These are phyloP conservation scores for Chernovozyma aurita DNA, from an alignment of 1,139 yeast genomes.

Conservation along the genomic window DNA sequence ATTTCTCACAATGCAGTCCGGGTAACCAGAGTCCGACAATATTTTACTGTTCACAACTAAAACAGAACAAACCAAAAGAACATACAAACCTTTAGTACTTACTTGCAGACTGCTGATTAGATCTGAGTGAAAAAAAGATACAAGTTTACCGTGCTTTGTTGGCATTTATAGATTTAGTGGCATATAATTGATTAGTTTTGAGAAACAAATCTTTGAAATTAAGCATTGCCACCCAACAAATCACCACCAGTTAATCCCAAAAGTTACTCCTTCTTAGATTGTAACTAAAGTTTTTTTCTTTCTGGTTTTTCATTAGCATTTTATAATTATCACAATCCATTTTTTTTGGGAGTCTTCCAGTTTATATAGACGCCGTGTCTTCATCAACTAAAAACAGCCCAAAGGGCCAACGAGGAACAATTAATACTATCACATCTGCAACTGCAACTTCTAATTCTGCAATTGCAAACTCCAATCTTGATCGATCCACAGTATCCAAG, in stretches of 20 bases:
- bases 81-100: slow-evolving; percentile 1
- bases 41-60: slow-evolving; percentile 1
- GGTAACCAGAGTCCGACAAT: slow-evolving; percentile 2
- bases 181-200: neutral
- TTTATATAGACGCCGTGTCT: slow-evolving; percentile 20
- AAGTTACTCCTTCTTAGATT: neutral
- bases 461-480: too few relatives aligned
- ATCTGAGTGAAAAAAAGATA: slow-evolving; percentile 8
- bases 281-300: neutral
- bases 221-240: neutral
- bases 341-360: too few relatives aligned
- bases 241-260: neutral
- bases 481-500: neutral
- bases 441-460: neutral
- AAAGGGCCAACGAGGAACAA: slow-evolving; percentile 21
- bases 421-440: neutral
- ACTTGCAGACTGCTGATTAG: slow-evolving; percentile 16
- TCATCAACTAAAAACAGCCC: slow-evolving; percentile 28
- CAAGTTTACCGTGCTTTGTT: neutral
- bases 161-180: neutral
- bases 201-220: too few relatives aligned
- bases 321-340: too few relatives aligned
- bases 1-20: slow-evolving; percentile 1
- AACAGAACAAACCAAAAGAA: slow-evolving; percentile 1
- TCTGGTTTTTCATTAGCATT: too few relatives aligned